Conservation (phyloP, 352 stramenopile species). For the Phytopythium aichiense region DNA sequence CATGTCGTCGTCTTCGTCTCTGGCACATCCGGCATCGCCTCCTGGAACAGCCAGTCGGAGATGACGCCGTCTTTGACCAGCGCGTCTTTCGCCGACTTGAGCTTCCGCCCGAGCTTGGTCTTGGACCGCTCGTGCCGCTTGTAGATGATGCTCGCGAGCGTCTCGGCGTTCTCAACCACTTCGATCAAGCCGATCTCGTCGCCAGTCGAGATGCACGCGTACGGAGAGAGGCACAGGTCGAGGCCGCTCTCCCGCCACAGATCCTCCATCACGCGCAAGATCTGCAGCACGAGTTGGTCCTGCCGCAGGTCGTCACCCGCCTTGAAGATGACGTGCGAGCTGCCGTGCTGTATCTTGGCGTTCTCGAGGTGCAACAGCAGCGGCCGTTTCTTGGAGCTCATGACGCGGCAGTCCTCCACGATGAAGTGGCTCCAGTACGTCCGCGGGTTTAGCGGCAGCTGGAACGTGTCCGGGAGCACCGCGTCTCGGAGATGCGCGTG, state of each 20-base stretch:
- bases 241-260: conserved; percentile 84
- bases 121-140: conserved; percentile 52
- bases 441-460: conserved; percentile 83
- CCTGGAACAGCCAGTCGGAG: conserved; percentile 68
- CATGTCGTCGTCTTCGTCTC: neutral
- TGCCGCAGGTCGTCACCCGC: conserved; percentile 91
- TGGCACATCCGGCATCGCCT: neutral
- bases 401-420: conserved; percentile 84
- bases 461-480: conserved; percentile 82
- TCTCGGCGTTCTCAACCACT: conserved; percentile 85
- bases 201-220: conserved; percentile 87
- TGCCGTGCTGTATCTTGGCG: conserved; percentile 52
- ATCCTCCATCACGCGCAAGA: conserved; percentile 90
- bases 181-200: conserved; percentile 88
- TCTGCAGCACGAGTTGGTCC: conserved; percentile 91
- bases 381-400: conserved; percentile 93
- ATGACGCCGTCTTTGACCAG: conserved; percentile 55
- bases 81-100: conserved; percentile 65
- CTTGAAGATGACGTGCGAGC: conserved; percentile 90
- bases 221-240: conserved; percentile 82
- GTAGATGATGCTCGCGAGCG: conserved; percentile 85
- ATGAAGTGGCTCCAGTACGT: conserved; percentile 79
- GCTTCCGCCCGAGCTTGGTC: conserved; percentile 62
- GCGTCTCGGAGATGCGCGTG: conserved; percentile 44
- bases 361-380: conserved; percentile 86